phyloP scores from a whole-genome alignment of 768 basidiomycete species.

The Podaxis mareebaensis region DNA sequence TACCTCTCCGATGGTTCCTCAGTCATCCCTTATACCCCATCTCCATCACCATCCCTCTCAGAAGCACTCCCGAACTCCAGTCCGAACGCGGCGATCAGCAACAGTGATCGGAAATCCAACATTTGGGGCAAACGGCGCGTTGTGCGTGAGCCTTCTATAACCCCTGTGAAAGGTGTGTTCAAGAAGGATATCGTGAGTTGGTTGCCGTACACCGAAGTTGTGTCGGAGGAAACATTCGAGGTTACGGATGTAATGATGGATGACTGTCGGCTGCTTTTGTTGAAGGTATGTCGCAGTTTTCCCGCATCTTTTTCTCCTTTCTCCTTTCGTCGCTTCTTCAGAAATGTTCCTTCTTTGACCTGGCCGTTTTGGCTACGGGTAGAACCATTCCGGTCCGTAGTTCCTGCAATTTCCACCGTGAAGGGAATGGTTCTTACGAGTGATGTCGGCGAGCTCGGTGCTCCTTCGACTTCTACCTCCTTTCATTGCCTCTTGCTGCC shows the following conservation, averaged over 20 bases:
- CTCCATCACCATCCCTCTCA: neutral
- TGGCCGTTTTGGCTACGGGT: neutral
- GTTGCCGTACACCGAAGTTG: conserved; percentile 52
- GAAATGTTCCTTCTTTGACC: neutral
- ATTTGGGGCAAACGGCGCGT: conserved; percentile 35
- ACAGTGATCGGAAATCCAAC: conserved; percentile 4
- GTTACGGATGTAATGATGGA: conserved; percentile 63
- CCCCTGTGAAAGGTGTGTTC: conserved; percentile 46
- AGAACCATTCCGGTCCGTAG: too few relatives aligned
- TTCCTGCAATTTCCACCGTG: too few relatives aligned
- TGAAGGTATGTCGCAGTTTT: conserved; percentile 39
- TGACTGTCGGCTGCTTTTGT: conserved; percentile 46
- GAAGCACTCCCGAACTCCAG: neutral
- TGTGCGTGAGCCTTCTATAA: conserved; percentile 41
- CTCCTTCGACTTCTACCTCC: too few relatives aligned
- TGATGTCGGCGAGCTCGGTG: too few relatives aligned
- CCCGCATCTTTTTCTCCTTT: neutral
- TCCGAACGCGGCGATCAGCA: neutral
- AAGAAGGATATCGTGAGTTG: conserved; percentile 45
- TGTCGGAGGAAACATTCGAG: conserved; percentile 47
- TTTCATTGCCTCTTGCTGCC: too few relatives aligned
- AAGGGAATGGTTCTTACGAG: too few relatives aligned
- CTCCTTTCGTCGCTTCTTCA: neutral
- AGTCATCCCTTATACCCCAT: neutral
- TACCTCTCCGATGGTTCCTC: neutral